Evolutionary conservation across 805 yeast genomes (phyloP).

Genomic region (Starmerella bombi): DNA sequence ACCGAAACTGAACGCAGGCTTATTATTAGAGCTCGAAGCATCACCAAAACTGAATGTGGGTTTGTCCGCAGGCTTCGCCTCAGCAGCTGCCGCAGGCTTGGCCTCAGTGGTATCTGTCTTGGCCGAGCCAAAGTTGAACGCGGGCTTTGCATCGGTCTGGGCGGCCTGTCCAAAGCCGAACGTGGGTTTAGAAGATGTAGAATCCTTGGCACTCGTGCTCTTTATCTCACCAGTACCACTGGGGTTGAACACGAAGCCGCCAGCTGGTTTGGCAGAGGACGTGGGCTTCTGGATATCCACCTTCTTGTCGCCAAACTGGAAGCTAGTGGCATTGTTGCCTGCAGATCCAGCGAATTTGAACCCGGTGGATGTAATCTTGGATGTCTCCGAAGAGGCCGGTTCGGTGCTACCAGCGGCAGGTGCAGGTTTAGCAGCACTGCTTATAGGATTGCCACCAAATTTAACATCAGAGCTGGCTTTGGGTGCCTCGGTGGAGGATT

Average conservation of each 20-base stretch:
- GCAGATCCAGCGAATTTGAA: slow-evolving; percentile 14
- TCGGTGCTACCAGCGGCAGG: neutral
- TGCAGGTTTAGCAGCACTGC: slow-evolving; percentile 2
- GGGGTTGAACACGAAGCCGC: slow-evolving; percentile 18
- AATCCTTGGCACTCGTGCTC: neutral
- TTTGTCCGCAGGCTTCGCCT: slow-evolving; percentile 3
- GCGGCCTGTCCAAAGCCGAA: too few relatives aligned
- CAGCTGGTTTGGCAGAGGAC: slow-evolving; percentile 7
- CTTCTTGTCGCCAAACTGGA: slow-evolving; percentile 19
- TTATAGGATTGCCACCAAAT: neutral
- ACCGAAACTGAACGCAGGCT: slow-evolving; percentile 12
- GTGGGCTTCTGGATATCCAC: slow-evolving; percentile 9
- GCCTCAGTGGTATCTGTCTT: slow-evolving; percentile 95
- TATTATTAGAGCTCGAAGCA: slow-evolving; percentile 6
- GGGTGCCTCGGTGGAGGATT: neutral
- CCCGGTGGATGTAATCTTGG: slow-evolving; percentile 15
- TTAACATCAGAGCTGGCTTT: neutral
- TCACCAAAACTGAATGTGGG: slow-evolving; percentile 19
- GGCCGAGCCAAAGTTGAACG: slow-evolving; percentile 79
- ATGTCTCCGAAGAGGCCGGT: neutral
- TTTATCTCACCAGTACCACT: slow-evolving; percentile 13
- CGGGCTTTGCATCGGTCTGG: slow-evolving; percentile 86
- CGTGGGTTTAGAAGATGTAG: slow-evolving; percentile 47
- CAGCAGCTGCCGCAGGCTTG: slow-evolving; percentile 22
- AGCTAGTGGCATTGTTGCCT: slow-evolving; percentile 6